Evolutionary conservation across 2,329 filamentous ascomycete genomes (phyloP).

Genomic region (Pezicula neosporulosa): DNA sequence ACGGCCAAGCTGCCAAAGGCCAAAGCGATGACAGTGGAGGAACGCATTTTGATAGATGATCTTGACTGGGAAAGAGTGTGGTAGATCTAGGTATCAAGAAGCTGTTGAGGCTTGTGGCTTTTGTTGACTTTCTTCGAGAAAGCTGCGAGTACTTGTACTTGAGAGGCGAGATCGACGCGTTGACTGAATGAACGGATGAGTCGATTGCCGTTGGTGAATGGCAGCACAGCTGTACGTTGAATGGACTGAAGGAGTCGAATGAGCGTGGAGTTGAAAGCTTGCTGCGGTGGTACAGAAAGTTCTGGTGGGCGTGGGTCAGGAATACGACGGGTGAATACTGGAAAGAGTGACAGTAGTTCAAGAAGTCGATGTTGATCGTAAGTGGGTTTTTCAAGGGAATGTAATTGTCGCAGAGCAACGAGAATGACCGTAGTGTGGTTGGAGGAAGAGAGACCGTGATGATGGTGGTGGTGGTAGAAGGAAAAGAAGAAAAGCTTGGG

Average conservation of each 20-base stretch:
- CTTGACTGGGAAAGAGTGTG: neutral
- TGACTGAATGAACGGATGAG: constrained; percentile 4
- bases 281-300: neutral
- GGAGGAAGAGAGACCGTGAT: constrained; percentile 3
- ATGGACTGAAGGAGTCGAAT: constrained; percentile 18
- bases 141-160: constrained; percentile 10
- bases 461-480: constrained; percentile 3
- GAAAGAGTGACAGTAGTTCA: constrained; percentile 5
- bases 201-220: constrained; percentile 1
- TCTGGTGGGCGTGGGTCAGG: neutral
- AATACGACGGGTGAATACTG: neutral
- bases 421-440: constrained; percentile 7
- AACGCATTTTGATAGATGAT: constrained; percentile 34
- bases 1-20: constrained; percentile 31
- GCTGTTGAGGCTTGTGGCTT: neutral
- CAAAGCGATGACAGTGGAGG: constrained; percentile 32
- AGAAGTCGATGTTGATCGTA: neutral
- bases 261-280: neutral
- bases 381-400: constrained; percentile 11
- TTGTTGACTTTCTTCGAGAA: constrained; percentile 21
- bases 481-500: neutral
- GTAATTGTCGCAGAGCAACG: constrained; percentile 15
- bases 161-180: constrained; percentile 8
- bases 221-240: constrained; percentile 28
- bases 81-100: neutral